Conservation (phyloP, 2,329 filamentous ascomycete genomes). For the Aspergillus calidoustus region DNA sequence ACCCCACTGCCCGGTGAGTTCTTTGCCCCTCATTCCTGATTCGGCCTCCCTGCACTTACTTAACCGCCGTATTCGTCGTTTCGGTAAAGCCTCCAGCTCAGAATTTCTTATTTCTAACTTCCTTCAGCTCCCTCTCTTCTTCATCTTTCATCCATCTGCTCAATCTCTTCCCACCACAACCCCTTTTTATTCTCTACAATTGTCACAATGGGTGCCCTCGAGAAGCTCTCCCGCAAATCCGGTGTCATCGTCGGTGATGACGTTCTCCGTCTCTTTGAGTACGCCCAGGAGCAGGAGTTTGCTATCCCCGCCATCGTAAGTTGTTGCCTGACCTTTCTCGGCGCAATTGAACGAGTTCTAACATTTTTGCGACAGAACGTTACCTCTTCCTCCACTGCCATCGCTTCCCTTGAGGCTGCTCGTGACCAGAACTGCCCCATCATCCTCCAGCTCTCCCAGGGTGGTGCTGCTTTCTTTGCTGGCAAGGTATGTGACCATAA, state of each 20-base stretch:
- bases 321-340: constrained; percentile 15
- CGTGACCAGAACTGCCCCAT: constrained; percentile 89
- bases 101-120: constrained; percentile 22
- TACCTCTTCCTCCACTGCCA: constrained; percentile 86
- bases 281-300: constrained; percentile 84
- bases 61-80: constrained; percentile 30
- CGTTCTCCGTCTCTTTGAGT: constrained; percentile 77
- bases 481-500: constrained; percentile 66
- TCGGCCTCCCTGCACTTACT: constrained; percentile 18
- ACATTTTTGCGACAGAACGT: constrained; percentile 66
- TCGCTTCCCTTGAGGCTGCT: constrained; percentile 91
- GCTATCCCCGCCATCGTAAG: constrained; percentile 81
- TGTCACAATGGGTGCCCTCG: constrained; percentile 51
- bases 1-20: constrained; percentile 45
- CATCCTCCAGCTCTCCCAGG: constrained; percentile 91
- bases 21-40: constrained; percentile 29
- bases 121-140: constrained; percentile 14
- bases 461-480: constrained; percentile 90
- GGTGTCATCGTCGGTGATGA: constrained; percentile 72
- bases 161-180: background rate
- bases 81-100: constrained; percentile 29
- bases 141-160: constrained; percentile 13
- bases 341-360: background rate
- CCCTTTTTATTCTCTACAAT: constrained; percentile 5
- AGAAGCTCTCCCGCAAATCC: constrained; percentile 65